Base-by-base conservation (phyloP, 2,329 filamentous ascomycete species). In the Trichoderma atroviride region DNA sequence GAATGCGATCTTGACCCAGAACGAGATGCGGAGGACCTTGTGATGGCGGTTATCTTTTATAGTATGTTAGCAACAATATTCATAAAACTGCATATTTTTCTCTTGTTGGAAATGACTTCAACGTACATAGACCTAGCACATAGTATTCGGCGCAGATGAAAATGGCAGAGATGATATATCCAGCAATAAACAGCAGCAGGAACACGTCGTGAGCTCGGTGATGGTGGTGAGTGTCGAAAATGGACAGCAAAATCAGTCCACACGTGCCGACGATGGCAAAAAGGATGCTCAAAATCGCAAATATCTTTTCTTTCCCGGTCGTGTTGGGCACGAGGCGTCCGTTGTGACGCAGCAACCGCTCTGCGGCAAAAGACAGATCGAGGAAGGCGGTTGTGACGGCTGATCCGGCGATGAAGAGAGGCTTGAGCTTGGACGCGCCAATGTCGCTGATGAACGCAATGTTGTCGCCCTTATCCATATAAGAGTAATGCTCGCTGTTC, bases 111-210 rank as follows among this genome's bases (percentile, higher is more conserved):
- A 13, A 33, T 27, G 19, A 2, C 13, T 66, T 29, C 27, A 29
- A 82, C 85, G 66, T 79, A 88, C 87, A 90, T 65, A 91, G 89
- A 31, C 94, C 93, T 1, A 98, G 86, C 2, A 92, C 89, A 76
- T 96, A 91, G 79, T 97, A 97, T 79, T 97, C 94, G 82, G 88
- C 89, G 83, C 94, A 97, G 73, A 95, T 91, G 80, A 94, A 95
- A 74, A 97, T 86, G 68, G 95, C 94, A 5, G 90, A 93, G 67
- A 97, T 77, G 66, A 97, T 83, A 79, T 97, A 98, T 40, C 93
- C 96, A 16, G 80, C 89, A 78, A 97, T 93, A 79, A 99, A 99
- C 63, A 97, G 80, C 0, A 87, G 80, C 43, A 99, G 82, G 80
- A 97, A 97, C 2, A 88, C 83, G 75, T 93, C 85, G 78, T 99